Base-by-base conservation (phyloP, 495 filamentous ascomycete species). In the Neurospora africana region DNA sequence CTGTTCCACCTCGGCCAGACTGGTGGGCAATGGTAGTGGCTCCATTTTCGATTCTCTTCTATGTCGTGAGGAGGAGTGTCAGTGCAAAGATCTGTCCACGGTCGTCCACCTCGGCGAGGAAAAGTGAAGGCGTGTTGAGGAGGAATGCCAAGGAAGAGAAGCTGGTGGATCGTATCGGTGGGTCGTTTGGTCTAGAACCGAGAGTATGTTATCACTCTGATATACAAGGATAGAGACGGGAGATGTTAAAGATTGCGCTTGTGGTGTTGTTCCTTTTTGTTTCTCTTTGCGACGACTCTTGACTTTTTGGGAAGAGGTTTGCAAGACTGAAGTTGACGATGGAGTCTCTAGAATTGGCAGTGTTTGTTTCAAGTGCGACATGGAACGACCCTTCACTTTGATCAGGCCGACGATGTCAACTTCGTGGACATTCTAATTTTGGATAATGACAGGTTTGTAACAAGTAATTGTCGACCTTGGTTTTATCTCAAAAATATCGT, bases 1-100 rank as follows among this genome's bases (percentile, higher is more conserved):
- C 35, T 73, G 70, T 77, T 83, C 81, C 15, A 83, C 80, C 73
- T 85, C 83, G 10, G 75, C 78, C 17, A 85, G 77, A 72, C 79
- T 82, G 40, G 75, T 78, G 6, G 82, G 82, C 47, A 77, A 71
- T 13, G 80, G 73, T 19, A 75, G 72, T 11, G 77, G 77, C 30
- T 79, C 79, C 79, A 80, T 79, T 41, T 41, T 23, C 53, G 39
- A 33, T 8, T 5, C 9, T 35, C 5, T 47, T 19, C 40, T 44
- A 8, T 13, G 30, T 40, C 3, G 27, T 17, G 21, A 40, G 23
- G 53, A 30, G 27, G 53, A 9, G 53, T 33, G 27, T 9, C 7
- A 27, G 53, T 65, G 53, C 6, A 33, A 33, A 61, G 33, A 65
- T 8, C 6, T 19, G 53, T 30, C 53, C 53, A 61, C 53, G 53